These are phyloP conservation scores for Arabidopsis suecica DNA, from an alignment of 345 rosid species.

Conservation along the genomic window DNA sequence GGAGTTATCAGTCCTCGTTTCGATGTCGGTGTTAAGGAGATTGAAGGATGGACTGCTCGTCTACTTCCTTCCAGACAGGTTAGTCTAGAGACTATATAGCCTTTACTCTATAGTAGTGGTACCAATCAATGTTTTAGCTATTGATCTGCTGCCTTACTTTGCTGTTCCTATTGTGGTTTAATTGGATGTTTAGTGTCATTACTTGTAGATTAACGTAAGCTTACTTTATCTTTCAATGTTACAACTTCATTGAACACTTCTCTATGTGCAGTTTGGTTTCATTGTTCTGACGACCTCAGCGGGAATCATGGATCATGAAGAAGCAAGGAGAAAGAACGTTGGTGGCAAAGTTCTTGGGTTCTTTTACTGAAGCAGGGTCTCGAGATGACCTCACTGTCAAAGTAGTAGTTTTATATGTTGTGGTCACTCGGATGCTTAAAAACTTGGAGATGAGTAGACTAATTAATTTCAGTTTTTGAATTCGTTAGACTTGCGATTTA, in stretches of 20 bases:
- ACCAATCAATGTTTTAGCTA: neutral
- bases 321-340: conserved; percentile 85
- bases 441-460: conserved; percentile 15
- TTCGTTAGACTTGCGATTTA: neutral
- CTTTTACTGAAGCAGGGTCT: conserved; percentile 56
- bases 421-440: neutral
- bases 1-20: conserved; percentile 52
- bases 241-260: neutral
- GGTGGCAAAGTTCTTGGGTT: conserved; percentile 87
- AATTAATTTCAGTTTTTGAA: conserved; percentile 16
- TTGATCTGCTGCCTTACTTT: neutral
- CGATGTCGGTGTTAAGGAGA: conserved; percentile 60
- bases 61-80: conserved; percentile 66
- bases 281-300: conserved; percentile 85
- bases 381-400: conserved; percentile 19
- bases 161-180: neutral
- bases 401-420: conserved; percentile 6
- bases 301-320: conserved; percentile 92
- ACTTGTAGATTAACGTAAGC: neutral
- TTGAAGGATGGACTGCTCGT: conserved; percentile 64
- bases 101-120: too few species aligned
- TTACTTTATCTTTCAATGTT: neutral
- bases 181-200: neutral
- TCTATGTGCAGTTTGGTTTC: conserved; percentile 67
- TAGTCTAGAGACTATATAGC: neutral